Conservation (phyloP, 176 grass and related monocot genomes). For the Saccharum spontaneum region DNA sequence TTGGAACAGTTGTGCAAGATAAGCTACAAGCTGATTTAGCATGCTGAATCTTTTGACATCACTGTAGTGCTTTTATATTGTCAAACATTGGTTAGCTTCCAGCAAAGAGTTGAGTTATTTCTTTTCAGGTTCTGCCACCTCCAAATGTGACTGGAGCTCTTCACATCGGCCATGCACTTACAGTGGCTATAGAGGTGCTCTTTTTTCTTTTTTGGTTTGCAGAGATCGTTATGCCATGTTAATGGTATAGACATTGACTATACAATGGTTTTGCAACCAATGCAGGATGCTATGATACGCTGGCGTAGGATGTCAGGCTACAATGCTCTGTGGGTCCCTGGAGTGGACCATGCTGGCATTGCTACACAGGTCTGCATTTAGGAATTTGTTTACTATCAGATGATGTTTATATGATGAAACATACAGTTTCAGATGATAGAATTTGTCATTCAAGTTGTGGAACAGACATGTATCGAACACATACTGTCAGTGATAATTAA, state of each 20-base stretch:
- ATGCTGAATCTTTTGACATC: neutral
- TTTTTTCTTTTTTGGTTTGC: neutral
- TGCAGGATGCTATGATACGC: slow-evolving; percentile 82
- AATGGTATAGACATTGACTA: slow-evolving; percentile 8
- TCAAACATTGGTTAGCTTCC: neutral
- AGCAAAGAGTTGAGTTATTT: neutral
- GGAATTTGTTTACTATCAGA: neutral
- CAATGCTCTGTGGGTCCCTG: slow-evolving; percentile 88
- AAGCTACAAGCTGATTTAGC: neutral
- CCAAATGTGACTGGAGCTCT: slow-evolving; percentile 93
- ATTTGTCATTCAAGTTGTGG: slow-evolving; percentile 19
- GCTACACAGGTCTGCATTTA: slow-evolving; percentile 80
- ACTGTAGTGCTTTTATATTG: neutral
- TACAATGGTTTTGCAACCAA: slow-evolving; percentile 26
- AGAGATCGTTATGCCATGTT: neutral
- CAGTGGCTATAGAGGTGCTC: slow-evolving; percentile 74
- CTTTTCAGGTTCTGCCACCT: slow-evolving; percentile 71
- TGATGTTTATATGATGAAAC: slow-evolving; percentile 9
- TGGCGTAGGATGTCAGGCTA: slow-evolving; percentile 94
- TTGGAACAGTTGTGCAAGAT: neutral
- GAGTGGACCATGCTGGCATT: slow-evolving; percentile 97
- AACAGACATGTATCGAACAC: neutral
- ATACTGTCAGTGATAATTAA: neutral
- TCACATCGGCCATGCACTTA: slow-evolving; percentile 85
- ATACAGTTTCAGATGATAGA: neutral